These are phyloP conservation scores for Backusella tuberculispora DNA, from an alignment of 192 early-diverging fungal species.

Conservation along the genomic window DNA sequence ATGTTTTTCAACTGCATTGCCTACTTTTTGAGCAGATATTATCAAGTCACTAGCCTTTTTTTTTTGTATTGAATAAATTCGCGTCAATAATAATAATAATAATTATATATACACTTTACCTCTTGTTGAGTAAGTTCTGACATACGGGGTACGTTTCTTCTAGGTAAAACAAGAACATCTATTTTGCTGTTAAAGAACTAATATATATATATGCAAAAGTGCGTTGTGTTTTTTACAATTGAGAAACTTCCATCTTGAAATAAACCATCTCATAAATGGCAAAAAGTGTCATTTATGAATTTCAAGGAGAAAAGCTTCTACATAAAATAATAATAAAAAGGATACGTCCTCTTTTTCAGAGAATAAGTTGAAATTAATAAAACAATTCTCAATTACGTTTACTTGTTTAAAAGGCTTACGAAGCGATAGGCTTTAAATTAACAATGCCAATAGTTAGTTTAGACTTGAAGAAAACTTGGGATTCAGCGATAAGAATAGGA, in stretches of 20 bases:
- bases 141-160: conserved; percentile 72
- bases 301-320: background rate
- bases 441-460: conserved; percentile 79
- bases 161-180: conserved; percentile 85
- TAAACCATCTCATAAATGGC: background rate
- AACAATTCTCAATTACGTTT: background rate
- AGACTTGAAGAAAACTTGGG: conserved; percentile 78
- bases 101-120: conserved; percentile 29
- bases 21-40: conserved; percentile 76
- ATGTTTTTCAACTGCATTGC: conserved; percentile 72
- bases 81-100: background rate
- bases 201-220: background rate
- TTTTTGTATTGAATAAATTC: background rate
- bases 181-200: conserved; percentile 7
- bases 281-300: background rate
- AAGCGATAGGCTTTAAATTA: conserved; percentile 90
- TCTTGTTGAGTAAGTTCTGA: conserved; percentile 80
- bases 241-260: background rate
- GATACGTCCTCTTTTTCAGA: conserved; percentile 38
- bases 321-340: background rate
- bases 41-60: conserved; percentile 70
- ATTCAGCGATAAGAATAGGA: conserved; percentile 65
- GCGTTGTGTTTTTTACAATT: background rate
- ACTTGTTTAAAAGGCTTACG: conserved; percentile 51
- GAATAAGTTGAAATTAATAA: background rate